These are phyloP conservation scores for Podospora sp. DNA, from an alignment of 495 filamentous ascomycete species.

Conservation along the genomic window DNA sequence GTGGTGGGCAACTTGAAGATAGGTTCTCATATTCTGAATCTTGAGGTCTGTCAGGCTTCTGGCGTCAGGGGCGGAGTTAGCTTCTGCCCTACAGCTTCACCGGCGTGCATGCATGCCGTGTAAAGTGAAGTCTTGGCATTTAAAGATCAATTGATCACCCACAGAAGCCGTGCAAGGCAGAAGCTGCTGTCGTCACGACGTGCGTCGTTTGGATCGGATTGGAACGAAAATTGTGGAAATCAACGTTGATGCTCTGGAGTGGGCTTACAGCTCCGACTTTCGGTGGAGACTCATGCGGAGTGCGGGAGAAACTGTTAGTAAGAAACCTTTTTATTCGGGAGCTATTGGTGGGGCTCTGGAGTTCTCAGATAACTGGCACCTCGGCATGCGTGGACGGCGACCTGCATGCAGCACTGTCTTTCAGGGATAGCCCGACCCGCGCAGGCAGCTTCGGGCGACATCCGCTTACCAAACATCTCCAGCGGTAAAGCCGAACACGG, in stretches of 20 bases:
- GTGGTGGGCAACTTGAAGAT: background rate
- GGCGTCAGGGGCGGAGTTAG: background rate
- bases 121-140: background rate
- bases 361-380: background rate
- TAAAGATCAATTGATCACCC: background rate
- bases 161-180: background rate
- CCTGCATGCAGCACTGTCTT: conserved; percentile 17
- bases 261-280: conserved; percentile 12
- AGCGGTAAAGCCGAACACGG: background rate
- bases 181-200: conserved; percentile 2
- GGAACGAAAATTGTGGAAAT: background rate
- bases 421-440: conserved; percentile 7
- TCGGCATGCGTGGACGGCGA: conserved; percentile 15
- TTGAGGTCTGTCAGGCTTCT: background rate
- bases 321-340: background rate
- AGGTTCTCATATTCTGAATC: background rate
- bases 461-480: conserved; percentile 5
- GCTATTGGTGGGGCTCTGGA: too few species aligned
- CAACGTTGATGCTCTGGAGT: conserved; percentile 6
- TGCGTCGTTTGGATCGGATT: background rate
- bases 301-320: background rate
- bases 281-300: conserved; percentile 10
- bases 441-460: background rate
- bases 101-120: background rate
- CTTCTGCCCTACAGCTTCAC: background rate